A percentile compares a stretch with the other conserved stretches of the same genome.
Evolutionary conservation across 345 rosid genomes (phyloP).

Genomic region (Microcos paniculata): DNA sequence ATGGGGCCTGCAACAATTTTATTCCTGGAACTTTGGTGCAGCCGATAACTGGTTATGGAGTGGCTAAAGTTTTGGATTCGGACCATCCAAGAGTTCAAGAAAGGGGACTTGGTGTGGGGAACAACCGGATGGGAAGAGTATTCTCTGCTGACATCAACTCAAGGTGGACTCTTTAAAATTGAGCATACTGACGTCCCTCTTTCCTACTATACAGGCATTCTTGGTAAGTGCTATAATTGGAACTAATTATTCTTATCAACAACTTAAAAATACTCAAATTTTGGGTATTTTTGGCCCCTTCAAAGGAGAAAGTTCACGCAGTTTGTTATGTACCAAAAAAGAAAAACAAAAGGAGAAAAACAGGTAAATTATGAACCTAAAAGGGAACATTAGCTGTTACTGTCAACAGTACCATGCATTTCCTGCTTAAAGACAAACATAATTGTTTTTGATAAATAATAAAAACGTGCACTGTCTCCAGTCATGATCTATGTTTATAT

Average conservation of each 20-base stretch:
- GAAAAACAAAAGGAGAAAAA: too few relatives aligned
- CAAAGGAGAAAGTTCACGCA: too few relatives aligned
- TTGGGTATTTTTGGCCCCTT: too few relatives aligned
- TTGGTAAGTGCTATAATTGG: conserved; percentile 33
- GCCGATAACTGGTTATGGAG: conserved; percentile 60
- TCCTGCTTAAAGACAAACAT: too few relatives aligned
- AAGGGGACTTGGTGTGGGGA: conserved; percentile 65
- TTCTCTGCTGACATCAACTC: conserved; percentile 36
- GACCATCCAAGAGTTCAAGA: conserved; percentile 46
- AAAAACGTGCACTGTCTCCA: not conserved
- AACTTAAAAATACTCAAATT: too few relatives aligned
- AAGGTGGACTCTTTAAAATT: conserved; percentile 41
- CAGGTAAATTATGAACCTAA: too few relatives aligned
- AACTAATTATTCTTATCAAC: not conserved
- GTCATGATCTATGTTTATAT: not conserved
- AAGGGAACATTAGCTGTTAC: too few relatives aligned
- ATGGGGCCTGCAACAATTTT: not conserved
- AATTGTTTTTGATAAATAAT: too few relatives aligned
- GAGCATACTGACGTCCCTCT: conserved; percentile 49
- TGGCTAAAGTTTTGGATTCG: conserved; percentile 56
- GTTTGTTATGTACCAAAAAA: too few relatives aligned
- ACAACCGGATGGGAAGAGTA: conserved; percentile 69
- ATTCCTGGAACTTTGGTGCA: conserved; percentile 19
- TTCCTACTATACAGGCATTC: conserved; percentile 63
- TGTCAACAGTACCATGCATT: too few relatives aligned